Conservation (phyloP, 441 rosid species). For the Viola pubescens region DNA sequence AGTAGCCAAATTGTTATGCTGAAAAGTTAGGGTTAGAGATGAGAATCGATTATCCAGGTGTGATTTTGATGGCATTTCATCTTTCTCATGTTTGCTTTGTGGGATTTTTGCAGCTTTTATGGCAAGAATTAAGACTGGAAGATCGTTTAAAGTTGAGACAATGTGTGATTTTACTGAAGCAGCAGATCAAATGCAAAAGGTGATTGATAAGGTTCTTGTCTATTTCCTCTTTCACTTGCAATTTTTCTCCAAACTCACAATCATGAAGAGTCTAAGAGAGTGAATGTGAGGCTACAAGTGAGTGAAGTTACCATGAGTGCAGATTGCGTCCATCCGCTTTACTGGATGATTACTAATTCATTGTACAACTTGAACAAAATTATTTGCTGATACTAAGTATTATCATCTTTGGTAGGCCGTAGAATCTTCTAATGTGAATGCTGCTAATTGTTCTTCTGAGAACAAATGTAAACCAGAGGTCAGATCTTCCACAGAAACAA, state of each 20-base stretch:
- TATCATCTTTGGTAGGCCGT: constrained; percentile 23
- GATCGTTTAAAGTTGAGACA: constrained; percentile 60
- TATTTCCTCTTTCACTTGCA: not conserved
- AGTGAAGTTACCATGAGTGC: too few species aligned
- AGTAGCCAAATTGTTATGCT: too few species aligned
- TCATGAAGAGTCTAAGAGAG: too few species aligned
- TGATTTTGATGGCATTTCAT: not conserved
- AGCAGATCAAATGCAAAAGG: constrained; percentile 51
- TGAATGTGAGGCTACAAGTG: too few species aligned
- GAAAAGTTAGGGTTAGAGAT: not conserved
- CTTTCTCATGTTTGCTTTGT: not conserved
- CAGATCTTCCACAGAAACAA: constrained; percentile 12
- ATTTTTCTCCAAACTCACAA: too few species aligned
- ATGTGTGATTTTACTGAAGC: constrained; percentile 76
- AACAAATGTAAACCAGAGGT: constrained; percentile 12
- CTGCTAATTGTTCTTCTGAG: constrained; percentile 17
- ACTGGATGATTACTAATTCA: too few species aligned
- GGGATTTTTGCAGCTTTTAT: constrained; percentile 57
- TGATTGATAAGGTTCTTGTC: constrained; percentile 8
- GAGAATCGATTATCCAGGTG: not conserved
- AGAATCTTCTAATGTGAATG: constrained; percentile 29
- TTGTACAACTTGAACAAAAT: too few species aligned
- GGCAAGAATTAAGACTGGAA: constrained; percentile 67
- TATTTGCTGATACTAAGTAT: too few species aligned
- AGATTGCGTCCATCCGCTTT: too few species aligned